Evolutionary conservation across 2,329 filamentous ascomycete species (phyloP).

Genomic region (Tolypocladium cylindrosporum): DNA sequence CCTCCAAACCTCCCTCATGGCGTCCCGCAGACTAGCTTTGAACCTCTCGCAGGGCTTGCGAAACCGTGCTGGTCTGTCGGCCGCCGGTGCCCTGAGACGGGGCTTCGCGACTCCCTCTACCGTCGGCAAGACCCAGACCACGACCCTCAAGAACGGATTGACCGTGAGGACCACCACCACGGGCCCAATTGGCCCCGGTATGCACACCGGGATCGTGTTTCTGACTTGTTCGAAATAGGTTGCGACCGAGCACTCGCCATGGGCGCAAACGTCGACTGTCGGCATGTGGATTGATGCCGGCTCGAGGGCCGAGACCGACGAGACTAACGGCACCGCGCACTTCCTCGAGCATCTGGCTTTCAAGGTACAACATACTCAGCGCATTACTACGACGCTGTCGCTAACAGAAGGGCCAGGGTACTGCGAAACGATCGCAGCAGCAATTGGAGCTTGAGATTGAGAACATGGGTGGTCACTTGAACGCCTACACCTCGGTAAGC

Average conservation of each 20-base stretch:
- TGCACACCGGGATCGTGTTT: constrained; percentile 8
- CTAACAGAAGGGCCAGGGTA: constrained; percentile 50
- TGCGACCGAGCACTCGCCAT: constrained; percentile 95
- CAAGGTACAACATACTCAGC: constrained; percentile 58
- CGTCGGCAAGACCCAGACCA: constrained; percentile 83
- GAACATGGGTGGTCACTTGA: constrained; percentile 99
- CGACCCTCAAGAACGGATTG: constrained; percentile 93
- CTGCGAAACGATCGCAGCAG: constrained; percentile 85
- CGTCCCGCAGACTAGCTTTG: constrained; percentile 93
- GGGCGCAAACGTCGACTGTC: constrained; percentile 95
- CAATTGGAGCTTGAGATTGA: constrained; percentile 99
- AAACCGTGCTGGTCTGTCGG: constrained; percentile 74
- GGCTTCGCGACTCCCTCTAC: constrained; percentile 80
- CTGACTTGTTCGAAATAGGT: constrained; percentile 49
- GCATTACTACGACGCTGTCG: background rate
- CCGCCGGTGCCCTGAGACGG: constrained; percentile 68
- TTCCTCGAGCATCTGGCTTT: constrained; percentile 99
- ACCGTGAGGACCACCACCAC: constrained; percentile 52
- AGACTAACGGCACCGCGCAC: constrained; percentile 98
- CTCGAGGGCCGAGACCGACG: constrained; percentile 93
- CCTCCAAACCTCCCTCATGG: constrained; percentile 59
- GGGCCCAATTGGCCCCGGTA: constrained; percentile 27
- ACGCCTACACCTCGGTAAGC: constrained; percentile 97
- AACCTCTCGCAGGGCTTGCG: constrained; percentile 87
- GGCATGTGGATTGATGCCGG: constrained; percentile 99